phyloP scores from a whole-genome alignment of 805 yeast species.

The Blastobotrys muscicola region DNA sequence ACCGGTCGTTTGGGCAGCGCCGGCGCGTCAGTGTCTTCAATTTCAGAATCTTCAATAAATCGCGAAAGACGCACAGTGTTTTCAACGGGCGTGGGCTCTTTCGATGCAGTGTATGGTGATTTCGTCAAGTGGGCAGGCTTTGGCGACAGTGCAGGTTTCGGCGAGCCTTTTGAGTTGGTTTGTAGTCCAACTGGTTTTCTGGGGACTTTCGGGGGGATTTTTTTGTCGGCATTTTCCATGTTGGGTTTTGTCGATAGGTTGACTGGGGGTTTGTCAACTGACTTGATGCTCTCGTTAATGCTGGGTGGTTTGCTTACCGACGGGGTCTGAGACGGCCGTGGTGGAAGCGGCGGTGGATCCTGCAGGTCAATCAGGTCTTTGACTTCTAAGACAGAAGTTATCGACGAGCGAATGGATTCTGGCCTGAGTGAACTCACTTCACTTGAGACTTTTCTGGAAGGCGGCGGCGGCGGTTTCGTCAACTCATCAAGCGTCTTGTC shows the following conservation, averaged over 20 bases:
- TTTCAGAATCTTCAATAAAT: too few relatives aligned
- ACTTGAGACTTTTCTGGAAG: too few relatives aligned
- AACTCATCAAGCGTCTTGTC: constrained; percentile 16
- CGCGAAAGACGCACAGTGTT: too few relatives aligned
- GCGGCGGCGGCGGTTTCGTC: too few relatives aligned
- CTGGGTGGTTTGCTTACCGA: neutral
- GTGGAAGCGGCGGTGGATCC: neutral
- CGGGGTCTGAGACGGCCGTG: neutral
- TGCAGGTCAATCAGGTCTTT: constrained; percentile 2
- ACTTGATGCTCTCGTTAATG: neutral
- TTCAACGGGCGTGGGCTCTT: too few relatives aligned
- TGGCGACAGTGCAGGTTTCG: neutral
- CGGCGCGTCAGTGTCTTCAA: too few relatives aligned
- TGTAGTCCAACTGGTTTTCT: constrained; percentile 20
- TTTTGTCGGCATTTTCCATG: neutral
- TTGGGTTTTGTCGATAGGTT: constrained; percentile 5
- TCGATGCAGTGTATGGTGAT: too few relatives aligned
- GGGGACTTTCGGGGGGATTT: constrained; percentile 22
- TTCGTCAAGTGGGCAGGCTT: too few relatives aligned
- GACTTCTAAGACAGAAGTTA: neutral
- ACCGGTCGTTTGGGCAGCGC: too few relatives aligned
- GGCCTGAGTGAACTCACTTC: too few relatives aligned
- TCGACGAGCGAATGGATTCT: too few relatives aligned
- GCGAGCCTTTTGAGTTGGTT: neutral
- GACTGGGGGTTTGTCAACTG: constrained; percentile 3